These are phyloP conservation scores for Eutrema salsugineum DNA, from an alignment of 441 rosid genomes.

Conservation along the genomic window DNA sequence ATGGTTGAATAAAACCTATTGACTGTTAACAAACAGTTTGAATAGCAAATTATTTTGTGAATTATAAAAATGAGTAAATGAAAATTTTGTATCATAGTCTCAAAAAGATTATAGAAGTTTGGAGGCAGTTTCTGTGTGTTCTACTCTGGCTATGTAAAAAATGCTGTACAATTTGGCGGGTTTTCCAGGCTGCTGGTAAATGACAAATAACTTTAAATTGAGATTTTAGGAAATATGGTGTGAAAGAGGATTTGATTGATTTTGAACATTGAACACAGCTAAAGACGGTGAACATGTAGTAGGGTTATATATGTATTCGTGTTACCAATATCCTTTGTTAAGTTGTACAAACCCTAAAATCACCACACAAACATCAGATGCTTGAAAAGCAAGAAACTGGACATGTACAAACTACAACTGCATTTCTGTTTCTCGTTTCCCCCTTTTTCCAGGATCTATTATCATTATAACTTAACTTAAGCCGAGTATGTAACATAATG, in stretches of 20 bases:
- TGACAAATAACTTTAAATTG: background rate
- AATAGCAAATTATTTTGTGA: background rate
- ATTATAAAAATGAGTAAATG: background rate
- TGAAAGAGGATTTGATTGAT: background rate
- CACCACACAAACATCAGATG: background rate
- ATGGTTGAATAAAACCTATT: background rate
- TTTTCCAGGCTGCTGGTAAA: background rate
- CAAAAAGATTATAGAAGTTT: background rate
- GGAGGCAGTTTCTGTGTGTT: background rate
- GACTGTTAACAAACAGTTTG: background rate
- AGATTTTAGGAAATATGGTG: background rate
- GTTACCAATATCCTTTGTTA: background rate
- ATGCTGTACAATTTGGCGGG: background rate
- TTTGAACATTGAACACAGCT: background rate
- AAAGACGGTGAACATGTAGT: background rate
- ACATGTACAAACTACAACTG: conserved; percentile 25
- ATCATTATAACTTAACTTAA: no score
- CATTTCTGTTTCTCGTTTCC: conserved; percentile 7
- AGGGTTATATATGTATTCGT: conserved; percentile 1
- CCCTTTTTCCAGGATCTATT: background rate
- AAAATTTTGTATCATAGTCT: background rate
- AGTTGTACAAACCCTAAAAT: background rate
- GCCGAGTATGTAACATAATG: no score
- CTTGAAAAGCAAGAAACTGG: conserved; percentile 26
- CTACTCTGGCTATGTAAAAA: background rate